Percentiles rank a stretch among this genome's conserved stretches.
Conservation (phyloP, 352 stramenopile genomes). For the Phytopythium litorale region DNA sequence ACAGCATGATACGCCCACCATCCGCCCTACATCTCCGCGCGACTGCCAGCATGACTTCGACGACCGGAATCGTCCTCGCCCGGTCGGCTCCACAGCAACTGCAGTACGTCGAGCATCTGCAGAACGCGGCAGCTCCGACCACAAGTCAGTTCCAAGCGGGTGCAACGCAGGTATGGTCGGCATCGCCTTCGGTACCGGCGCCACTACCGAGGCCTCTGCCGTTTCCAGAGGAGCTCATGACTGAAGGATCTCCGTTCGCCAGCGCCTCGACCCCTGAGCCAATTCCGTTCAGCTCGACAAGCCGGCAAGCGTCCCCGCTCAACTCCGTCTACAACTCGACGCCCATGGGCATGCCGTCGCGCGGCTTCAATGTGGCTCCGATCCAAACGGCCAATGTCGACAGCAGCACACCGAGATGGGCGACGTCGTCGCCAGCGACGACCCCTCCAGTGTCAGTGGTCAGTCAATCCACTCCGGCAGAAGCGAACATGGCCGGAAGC, state of each 20-base stretch:
- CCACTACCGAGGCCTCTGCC: slow-evolving; percentile 21
- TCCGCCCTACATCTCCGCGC: background rate
- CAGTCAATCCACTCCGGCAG: background rate
- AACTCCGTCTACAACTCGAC: background rate
- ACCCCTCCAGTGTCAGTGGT: background rate
- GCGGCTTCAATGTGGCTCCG: background rate
- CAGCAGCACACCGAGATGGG: background rate
- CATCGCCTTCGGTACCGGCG: slow-evolving; percentile 2
- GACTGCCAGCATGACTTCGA: background rate
- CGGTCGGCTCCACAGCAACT: background rate
- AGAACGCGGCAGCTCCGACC: background rate
- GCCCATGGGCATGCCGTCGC: background rate
- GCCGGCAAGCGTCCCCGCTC: background rate
- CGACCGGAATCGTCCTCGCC: too few relatives aligned
- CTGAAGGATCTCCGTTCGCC: slow-evolving; percentile 1
- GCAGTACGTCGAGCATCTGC: background rate
- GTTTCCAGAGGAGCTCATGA: slow-evolving; percentile 12
- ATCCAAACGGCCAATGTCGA: background rate
- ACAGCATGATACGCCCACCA: slow-evolving; percentile 2
- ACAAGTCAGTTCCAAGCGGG: background rate
- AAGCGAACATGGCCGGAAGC: background rate
- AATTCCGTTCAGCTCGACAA: background rate
- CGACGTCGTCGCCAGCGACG: background rate
- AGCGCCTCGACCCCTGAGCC: background rate
- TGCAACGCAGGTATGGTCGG: background rate